Base-by-base conservation (phyloP, 2,329 filamentous ascomycete species). In the Coniochaeta ligniaria region DNA sequence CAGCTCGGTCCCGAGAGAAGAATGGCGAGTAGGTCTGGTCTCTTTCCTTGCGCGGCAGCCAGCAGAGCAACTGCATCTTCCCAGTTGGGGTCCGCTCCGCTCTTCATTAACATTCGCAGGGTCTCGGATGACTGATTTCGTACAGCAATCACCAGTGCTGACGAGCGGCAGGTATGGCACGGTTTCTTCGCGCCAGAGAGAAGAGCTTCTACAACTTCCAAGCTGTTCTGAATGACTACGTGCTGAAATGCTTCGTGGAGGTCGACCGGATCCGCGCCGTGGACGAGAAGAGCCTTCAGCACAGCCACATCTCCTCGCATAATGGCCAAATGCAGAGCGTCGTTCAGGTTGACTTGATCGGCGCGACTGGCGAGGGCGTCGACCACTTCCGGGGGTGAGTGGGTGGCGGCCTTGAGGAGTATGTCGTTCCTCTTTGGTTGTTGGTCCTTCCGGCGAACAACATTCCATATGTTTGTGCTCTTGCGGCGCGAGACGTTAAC, bases 311-410 rank as follows among this genome's bases (percentile, higher is more conserved):
- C 63, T 6, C 64, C 64, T 33, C 67, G 57, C 22, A 61, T 60
- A 14, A 70, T 66, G 7, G 67, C 68, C 22, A 66, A 60, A 36
- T 65, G 68, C 17, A 70, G 63, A 3, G 64, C 68, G 28, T 63
- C 60, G 58, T 70, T 67, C 28, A 70, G 65, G 41, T 67, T 69
- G 26, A 63, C 61, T 36, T 70, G 67, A 63, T 70, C 68, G 58
- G 68, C 67, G n/a, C 62, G 62, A 31, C 60, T 60, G 17, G 67
- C 67, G 16, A 70, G 60, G 0, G 60, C 59, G 17, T 65, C 59
- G 33, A 70, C 67, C 6, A 65, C 66, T 22, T 68, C 65, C 35
- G 67, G 60, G 11, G 63, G 64, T 33, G 65, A 68, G 16, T 62
- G 62, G 20, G 63, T 60, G 12, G 64, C 65, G 17, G 67, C 68